A percentile compares a stretch with the other conserved stretches of the same genome.
Conservation (phyloP, 257 asterid genomes). For the Nyctanthes arbortristis region DNA sequence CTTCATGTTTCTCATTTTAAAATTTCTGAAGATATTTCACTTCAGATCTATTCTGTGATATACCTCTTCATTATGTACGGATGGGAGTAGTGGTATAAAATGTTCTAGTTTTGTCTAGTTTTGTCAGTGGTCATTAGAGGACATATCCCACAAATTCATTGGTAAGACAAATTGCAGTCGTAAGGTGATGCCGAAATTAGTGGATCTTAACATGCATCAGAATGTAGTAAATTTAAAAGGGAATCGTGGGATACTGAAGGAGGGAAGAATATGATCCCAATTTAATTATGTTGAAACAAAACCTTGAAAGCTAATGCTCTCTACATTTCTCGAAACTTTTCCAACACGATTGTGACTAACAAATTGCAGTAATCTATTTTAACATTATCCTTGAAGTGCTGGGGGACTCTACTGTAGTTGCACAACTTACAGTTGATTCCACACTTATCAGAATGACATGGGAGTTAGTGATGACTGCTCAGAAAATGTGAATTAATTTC, state of each 20-base stretch:
- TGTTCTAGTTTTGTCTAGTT: not conserved
- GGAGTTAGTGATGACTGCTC: not conserved
- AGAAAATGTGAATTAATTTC: not conserved
- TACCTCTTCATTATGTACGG: not conserved
- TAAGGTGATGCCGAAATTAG: not conserved
- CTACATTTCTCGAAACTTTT: not conserved
- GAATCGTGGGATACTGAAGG: not conserved
- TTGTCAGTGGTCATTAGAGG: not conserved
- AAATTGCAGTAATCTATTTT: not conserved
- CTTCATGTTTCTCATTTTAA: not conserved
- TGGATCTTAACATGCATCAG: not conserved
- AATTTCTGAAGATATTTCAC: not conserved
- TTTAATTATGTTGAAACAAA: not conserved
- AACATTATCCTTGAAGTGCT: not conserved
- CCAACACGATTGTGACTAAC: not conserved
- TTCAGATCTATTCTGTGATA: not conserved
- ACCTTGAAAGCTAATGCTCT: not conserved
- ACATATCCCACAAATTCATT: not conserved
- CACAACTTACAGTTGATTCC: not conserved
- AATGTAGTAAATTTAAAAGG: not conserved
- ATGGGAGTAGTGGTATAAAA: not conserved
- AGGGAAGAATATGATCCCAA: not conserved
- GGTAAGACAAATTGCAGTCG: not conserved
- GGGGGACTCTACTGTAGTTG: not conserved
- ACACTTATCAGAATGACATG: not conserved